These are phyloP conservation scores for Dicorynia guianensis DNA, from an alignment of 306 rosid genomes.

Conservation along the genomic window DNA sequence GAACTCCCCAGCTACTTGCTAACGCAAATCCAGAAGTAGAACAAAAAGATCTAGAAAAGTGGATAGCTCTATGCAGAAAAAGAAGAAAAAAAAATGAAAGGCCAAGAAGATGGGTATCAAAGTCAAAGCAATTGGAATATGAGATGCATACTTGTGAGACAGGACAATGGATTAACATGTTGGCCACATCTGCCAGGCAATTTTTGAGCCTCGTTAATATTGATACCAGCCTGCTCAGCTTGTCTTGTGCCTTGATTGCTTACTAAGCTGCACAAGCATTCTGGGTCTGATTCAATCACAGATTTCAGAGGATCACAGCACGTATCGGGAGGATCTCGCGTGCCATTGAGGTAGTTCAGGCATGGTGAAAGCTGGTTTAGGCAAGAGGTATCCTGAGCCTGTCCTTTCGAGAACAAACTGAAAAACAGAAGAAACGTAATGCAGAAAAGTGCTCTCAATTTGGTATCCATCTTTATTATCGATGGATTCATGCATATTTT, in stretches of 20 bases:
- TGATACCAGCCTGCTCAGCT: slow-evolving; percentile 54
- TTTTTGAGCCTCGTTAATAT: slow-evolving; percentile 46
- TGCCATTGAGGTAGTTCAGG: slow-evolving; percentile 41
- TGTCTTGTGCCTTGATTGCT: slow-evolving; percentile 41
- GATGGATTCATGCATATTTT: background rate
- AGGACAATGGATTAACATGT: slow-evolving; percentile 37
- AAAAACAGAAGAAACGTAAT: background rate
- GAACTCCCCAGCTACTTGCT: background rate
- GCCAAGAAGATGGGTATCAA: too few relatives aligned
- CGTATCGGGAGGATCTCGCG: slow-evolving; percentile 37
- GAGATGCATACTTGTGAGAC: slow-evolving; percentile 44
- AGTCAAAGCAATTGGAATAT: too few relatives aligned
- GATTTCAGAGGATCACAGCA: slow-evolving; percentile 53
- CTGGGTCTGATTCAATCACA: slow-evolving; percentile 42
- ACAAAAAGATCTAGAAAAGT: too few relatives aligned
- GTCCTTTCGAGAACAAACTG: background rate
- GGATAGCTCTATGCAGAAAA: too few relatives aligned
- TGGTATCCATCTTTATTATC: background rate
- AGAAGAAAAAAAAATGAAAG: too few relatives aligned
- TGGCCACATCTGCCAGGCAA: slow-evolving; percentile 57
- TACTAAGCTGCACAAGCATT: slow-evolving; percentile 47
- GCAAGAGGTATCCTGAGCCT: slow-evolving; percentile 26
- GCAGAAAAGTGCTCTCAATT: background rate
- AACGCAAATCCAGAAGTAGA: too few relatives aligned
- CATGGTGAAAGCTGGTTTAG: slow-evolving; percentile 43